Evolutionary conservation across 768 basidiomycete species (phyloP).

Genomic region (Solioccasus polychromus): DNA sequence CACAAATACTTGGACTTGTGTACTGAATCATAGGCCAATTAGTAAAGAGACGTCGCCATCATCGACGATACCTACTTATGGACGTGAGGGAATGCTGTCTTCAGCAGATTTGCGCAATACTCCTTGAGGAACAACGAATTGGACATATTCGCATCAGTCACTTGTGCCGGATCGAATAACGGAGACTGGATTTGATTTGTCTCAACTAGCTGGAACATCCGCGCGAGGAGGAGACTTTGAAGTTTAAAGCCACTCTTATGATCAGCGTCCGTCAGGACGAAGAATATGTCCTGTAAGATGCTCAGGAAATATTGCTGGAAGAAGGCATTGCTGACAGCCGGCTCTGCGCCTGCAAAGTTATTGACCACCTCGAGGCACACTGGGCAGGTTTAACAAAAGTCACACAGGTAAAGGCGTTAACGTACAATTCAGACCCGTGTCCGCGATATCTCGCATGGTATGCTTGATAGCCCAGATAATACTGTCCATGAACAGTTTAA

Average conservation of each 20-base stretch:
- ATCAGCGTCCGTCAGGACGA: slow-evolving; percentile 94
- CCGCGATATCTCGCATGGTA: slow-evolving; percentile 97
- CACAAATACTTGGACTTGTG: slow-evolving; percentile 73
- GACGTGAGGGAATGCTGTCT: slow-evolving; percentile 90
- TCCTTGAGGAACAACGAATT: slow-evolving; percentile 81
- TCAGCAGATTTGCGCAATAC: slow-evolving; percentile 83
- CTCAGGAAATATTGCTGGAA: slow-evolving; percentile 96
- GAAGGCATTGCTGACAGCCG: slow-evolving; percentile 82
- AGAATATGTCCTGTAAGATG: slow-evolving; percentile 94
- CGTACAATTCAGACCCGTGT: slow-evolving; percentile 77
- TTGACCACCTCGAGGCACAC: slow-evolving; percentile 94
- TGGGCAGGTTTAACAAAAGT: slow-evolving; percentile 28
- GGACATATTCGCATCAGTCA: slow-evolving; percentile 65
- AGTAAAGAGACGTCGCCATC: slow-evolving; percentile 4
- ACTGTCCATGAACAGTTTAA: slow-evolving; percentile 97
- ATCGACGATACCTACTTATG: slow-evolving; percentile 57
- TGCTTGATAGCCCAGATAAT: slow-evolving; percentile 99
- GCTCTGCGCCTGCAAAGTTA: slow-evolving; percentile 85
- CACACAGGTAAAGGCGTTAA: slow-evolving; percentile 1
- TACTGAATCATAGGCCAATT: slow-evolving; percentile 35
- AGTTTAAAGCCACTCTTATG: slow-evolving; percentile 99
- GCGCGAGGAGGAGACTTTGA: slow-evolving; percentile 87
- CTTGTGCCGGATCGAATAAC: slow-evolving; percentile 75
- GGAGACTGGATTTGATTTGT: slow-evolving; percentile 76
- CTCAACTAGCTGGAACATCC: slow-evolving; percentile 92